Evolutionary conservation across 768 basidiomycete genomes (phyloP).

Genomic region (Podaxis rugospora): DNA sequence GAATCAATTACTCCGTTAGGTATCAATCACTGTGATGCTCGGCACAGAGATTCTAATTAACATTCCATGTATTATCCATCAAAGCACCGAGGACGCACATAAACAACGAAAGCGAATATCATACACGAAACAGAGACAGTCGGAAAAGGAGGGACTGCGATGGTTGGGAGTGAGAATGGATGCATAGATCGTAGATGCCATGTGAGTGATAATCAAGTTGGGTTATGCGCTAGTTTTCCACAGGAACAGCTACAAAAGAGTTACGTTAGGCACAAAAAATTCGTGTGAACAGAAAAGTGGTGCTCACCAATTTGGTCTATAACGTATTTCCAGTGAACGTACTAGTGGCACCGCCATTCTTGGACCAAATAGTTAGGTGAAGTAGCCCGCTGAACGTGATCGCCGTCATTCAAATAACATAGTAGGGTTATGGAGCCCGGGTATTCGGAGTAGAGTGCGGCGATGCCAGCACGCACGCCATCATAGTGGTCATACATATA

Average conservation of each 20-base stretch:
- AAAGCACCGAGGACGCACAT: not conserved
- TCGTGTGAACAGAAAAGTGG: not conserved
- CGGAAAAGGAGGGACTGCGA: not conserved
- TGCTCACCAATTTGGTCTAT: slow-evolving; percentile 4
- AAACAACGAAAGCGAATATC: not conserved
- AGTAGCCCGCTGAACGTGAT: not conserved
- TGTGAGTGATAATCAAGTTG: not conserved
- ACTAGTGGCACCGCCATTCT: not conserved
- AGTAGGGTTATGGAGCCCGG: not conserved
- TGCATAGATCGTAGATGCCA: not conserved
- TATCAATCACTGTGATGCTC: not conserved
- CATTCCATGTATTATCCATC: slow-evolving; percentile 8
- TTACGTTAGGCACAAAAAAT: not conserved
- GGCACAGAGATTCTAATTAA: not conserved
- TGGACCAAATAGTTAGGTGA: not conserved
- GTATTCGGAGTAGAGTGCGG: slow-evolving; percentile 1
- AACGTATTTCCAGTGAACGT: not conserved
- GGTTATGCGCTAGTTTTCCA: not conserved
- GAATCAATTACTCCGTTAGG: not conserved
- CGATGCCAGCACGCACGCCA: not conserved
- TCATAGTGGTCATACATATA: slow-evolving; percentile 4
- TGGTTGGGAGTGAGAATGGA: not conserved
- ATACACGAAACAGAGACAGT: not conserved
- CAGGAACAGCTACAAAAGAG: not conserved
- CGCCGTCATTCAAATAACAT: not conserved